phyloP scores from a whole-genome alignment of 78 protist genomes.

The Dictyostelium purpureum region DNA sequence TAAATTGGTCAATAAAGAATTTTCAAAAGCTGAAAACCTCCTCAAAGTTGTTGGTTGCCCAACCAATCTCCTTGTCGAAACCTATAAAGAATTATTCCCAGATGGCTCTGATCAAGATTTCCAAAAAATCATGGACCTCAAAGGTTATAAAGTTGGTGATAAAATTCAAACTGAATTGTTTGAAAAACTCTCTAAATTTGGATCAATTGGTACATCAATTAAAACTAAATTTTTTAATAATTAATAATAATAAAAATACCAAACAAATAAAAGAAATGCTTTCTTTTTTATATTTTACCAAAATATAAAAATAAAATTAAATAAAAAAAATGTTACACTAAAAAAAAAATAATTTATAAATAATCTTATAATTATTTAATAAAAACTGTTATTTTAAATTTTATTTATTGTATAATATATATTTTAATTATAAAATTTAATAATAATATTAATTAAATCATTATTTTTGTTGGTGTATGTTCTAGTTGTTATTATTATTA shows the following conservation, averaged over 20 bases:
- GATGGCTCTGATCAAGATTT: conserved; percentile 35
- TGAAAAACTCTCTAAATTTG: conserved; percentile 55
- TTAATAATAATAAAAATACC: background rate
- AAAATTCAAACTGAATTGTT: conserved; percentile 48
- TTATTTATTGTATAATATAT: no score
- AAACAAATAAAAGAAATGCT: no score
- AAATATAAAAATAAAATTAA: no score
- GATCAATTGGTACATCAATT: conserved; percentile 8
- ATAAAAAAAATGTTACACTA: no score
- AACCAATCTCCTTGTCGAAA: conserved; percentile 21
- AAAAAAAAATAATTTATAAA: no score
- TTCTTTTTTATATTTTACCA: no score
- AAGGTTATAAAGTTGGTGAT: conserved; percentile 58
- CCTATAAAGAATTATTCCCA: conserved; percentile 47
- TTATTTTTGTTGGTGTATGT: no score
- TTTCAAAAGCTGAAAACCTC: conserved; percentile 54
- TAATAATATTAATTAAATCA: no score
- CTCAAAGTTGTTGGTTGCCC: conserved; percentile 66
- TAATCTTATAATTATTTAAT: no score
- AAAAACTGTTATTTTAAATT: no score
- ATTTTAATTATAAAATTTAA: no score
- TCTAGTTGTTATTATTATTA: no score
- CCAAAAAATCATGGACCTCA: conserved; percentile 79
- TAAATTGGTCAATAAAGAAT: conserved; percentile 58
- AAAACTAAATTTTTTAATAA: conserved; percentile 26